Base-by-base conservation (phyloP, 805 yeast species). In the Sugiyamaella smithiae region DNA sequence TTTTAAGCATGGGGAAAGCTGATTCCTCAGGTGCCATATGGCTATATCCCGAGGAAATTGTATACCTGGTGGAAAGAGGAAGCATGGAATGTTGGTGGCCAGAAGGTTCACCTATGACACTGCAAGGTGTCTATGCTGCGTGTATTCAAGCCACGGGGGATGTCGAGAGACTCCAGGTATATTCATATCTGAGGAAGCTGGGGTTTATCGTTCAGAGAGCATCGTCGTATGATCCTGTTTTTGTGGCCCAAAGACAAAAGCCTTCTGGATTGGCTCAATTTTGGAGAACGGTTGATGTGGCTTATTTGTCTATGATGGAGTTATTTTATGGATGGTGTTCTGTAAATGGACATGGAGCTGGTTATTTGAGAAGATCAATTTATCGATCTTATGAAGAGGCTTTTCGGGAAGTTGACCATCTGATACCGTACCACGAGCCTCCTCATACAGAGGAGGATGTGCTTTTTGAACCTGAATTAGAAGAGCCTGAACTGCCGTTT, bases 31-130 rank as follows among this genome's bases (percentile, higher is more conserved):
- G 77, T 1, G 67, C 73, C 3, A 67, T 80, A 43, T 75, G 77
- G 72, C 68, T 90, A 31, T 69, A 66, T 19, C 77, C 78, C 14
- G 80, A 86, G 50, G 98, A 90, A 58, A 75, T 82, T 5, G 68
- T 88, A 1, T 90, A 89, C 63, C 67, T 90, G 48, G 77, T 83
- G 1, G 96, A 90, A 62, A 71, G 98, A 60, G 97, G 97, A 1
- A 73, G 82, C 2, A 64, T 78, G 57, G 68, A 73, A 26, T 73
- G 55, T 46, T 32, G 50, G 55, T 51, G 51, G 19, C 59, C 51
- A 16, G 57, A 66, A 4, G 70, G 65, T 22, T 56, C 66, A 1
- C 71, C 77, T 3, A 60, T 89, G 60, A 75, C 83, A 43, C 64
- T 89, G 23, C 84, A 85, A 54, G 82, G 79, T 43, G 70, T 84